Conservation (phyloP, 192 early-diverging fungal genomes). For the Coemansia sp. region DNA sequence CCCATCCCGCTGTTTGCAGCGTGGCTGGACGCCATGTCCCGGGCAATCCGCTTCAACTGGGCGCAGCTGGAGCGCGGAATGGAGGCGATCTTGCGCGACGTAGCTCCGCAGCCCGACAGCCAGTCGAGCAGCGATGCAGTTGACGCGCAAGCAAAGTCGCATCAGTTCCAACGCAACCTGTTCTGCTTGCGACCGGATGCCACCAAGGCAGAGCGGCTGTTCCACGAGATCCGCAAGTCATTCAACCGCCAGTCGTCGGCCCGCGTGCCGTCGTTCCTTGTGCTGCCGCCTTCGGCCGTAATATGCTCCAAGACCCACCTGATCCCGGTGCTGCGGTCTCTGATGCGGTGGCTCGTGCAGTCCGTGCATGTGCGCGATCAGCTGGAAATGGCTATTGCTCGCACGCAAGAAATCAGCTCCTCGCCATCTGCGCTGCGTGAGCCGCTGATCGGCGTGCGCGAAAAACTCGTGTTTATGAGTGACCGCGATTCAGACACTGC, state of each 20-base stretch:
- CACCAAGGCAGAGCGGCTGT: constrained; percentile 27
- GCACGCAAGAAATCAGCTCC: constrained; percentile 27
- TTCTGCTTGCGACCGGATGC: constrained; percentile 34
- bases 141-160: constrained; percentile 10
- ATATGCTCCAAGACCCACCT: constrained; percentile 34
- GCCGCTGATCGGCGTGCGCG: constrained; percentile 34
- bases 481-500: constrained; percentile 7
- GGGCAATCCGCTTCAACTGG: constrained; percentile 40
- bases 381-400: constrained; percentile 40
- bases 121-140: not conserved
- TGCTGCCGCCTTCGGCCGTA: constrained; percentile 37
- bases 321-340: constrained; percentile 36
- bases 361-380: constrained; percentile 44
- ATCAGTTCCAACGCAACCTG: constrained; percentile 35
- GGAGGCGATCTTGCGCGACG: constrained; percentile 6
- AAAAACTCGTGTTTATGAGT: constrained; percentile 36
- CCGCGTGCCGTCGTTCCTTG: constrained; percentile 28
- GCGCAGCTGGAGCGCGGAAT: constrained; percentile 26
- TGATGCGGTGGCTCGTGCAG: constrained; percentile 48
- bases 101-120: constrained; percentile 1
- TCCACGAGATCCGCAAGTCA: constrained; percentile 26
- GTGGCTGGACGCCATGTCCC: constrained; percentile 44
- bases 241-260: constrained; percentile 29
- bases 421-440: constrained; percentile 6
- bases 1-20: constrained; percentile 46